phyloP scores from a whole-genome alignment of 768 basidiomycete species.

The Tricholoma terreum region DNA sequence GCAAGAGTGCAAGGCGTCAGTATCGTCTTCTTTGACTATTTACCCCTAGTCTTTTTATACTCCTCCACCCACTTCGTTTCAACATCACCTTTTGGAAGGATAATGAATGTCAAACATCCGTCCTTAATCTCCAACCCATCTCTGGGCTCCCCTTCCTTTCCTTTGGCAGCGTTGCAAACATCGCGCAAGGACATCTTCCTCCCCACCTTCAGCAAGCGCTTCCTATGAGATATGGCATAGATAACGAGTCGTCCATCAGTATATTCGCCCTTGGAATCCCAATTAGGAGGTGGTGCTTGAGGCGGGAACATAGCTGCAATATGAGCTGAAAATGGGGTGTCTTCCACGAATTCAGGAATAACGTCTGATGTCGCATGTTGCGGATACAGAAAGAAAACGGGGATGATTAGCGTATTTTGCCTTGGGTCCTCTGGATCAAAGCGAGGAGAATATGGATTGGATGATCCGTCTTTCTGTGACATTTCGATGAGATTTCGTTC shows the following conservation, averaged over 20 bases:
- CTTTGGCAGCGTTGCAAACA: constrained; percentile 62
- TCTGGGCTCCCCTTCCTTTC: constrained; percentile 50
- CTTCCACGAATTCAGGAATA: constrained; percentile 81
- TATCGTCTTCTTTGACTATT: not conserved
- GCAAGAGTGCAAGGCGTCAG: not conserved
- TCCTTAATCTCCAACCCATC: constrained; percentile 88
- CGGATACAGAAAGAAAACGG: constrained; percentile 93
- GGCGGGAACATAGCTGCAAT: constrained; percentile 83
- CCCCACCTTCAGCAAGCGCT: constrained; percentile 84
- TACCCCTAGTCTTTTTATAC: constrained; percentile 61
- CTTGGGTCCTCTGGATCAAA: constrained; percentile 67
- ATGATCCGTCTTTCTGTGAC: constrained; percentile 48
- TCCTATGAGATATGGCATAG: constrained; percentile 78
- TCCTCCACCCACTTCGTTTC: constrained; percentile 88
- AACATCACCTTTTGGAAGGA: constrained; percentile 69
- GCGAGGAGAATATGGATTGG: constrained; percentile 58
- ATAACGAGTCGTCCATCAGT: constrained; percentile 59
- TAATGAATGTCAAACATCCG: constrained; percentile 76
- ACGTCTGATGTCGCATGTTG: constrained; percentile 87
- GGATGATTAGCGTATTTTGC: constrained; percentile 64
- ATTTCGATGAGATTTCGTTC: constrained; percentile 67
- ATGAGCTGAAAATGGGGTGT: constrained; percentile 77
- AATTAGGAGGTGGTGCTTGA: constrained; percentile 57
- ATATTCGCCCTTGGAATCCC: constrained; percentile 78
- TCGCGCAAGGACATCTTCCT: constrained; percentile 85